These are phyloP conservation scores for Coniochaeta sp. DNA, from an alignment of 2,329 filamentous ascomycete species.

Conservation along the genomic window DNA sequence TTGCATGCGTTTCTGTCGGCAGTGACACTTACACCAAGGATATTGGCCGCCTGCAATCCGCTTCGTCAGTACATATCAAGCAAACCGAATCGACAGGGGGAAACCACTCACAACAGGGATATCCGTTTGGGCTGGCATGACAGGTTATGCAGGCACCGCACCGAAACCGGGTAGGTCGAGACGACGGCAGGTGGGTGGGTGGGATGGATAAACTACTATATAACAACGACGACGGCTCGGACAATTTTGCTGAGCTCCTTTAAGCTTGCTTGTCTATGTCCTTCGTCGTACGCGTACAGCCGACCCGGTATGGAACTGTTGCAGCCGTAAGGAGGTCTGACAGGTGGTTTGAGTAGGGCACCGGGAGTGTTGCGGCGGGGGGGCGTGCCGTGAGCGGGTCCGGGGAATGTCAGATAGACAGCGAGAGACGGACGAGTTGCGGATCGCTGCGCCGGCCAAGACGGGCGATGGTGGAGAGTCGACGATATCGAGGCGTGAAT, in stretches of 20 bases:
- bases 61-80: neutral
- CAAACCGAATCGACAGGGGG: neutral
- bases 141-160: neutral
- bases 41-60: conserved; percentile 24
- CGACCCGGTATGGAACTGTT: neutral
- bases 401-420: neutral
- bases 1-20: neutral
- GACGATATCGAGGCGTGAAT: neutral
- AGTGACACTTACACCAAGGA: conserved; percentile 28
- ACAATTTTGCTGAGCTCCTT: neutral
- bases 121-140: conserved; percentile 21
- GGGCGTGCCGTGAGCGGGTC: neutral
- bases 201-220: neutral
- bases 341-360: neutral
- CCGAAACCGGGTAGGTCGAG: neutral
- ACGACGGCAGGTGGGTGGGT: neutral
- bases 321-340: neutral
- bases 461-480: no score
- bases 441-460: no score
- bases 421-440: neutral
- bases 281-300: neutral
- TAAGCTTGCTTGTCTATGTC: conserved; percentile 1
- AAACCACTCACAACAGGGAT: conserved; percentile 19
- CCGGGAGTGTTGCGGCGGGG: neutral
- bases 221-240: neutral